Percentiles rank a stretch among this genome's conserved stretches.
Evolutionary conservation across 2,329 filamentous ascomycete species (phyloP).

Genomic region (Nemania abortiva): DNA sequence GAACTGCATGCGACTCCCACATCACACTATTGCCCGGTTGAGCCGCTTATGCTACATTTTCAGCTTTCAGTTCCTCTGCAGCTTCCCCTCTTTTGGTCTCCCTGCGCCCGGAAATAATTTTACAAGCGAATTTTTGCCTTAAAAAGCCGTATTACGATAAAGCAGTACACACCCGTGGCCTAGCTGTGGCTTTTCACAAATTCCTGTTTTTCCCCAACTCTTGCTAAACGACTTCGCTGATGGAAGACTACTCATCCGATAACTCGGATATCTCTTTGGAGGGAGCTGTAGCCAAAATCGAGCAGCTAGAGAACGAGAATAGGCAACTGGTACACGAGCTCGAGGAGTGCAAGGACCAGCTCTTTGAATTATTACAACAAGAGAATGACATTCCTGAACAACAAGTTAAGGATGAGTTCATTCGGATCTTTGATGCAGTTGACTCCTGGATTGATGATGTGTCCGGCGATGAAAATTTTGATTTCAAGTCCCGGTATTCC

Average conservation of each 20-base stretch:
- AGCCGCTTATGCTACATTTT: too few species aligned
- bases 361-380: neutral
- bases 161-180: too few species aligned
- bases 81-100: too few species aligned
- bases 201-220: too few species aligned
- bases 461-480: neutral
- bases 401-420: neutral
- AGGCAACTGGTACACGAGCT: neutral
- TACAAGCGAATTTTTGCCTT: too few species aligned
- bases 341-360: neutral
- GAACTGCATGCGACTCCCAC: too few species aligned
- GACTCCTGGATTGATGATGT: constrained; percentile 3
- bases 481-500: neutral
- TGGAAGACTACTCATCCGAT: neutral
- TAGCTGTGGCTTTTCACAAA: too few species aligned
- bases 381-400: neutral
- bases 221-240: neutral
- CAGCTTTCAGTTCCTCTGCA: too few species aligned
- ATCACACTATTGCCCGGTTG: too few species aligned
- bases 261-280: neutral
- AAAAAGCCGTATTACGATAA: too few species aligned
- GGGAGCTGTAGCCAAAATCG: neutral
- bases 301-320: neutral
- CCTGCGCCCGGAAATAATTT: too few species aligned
- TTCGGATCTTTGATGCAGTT: neutral